phyloP scores from a whole-genome alignment of 2,329 filamentous ascomycete species.

The Knufia petricola region DNA sequence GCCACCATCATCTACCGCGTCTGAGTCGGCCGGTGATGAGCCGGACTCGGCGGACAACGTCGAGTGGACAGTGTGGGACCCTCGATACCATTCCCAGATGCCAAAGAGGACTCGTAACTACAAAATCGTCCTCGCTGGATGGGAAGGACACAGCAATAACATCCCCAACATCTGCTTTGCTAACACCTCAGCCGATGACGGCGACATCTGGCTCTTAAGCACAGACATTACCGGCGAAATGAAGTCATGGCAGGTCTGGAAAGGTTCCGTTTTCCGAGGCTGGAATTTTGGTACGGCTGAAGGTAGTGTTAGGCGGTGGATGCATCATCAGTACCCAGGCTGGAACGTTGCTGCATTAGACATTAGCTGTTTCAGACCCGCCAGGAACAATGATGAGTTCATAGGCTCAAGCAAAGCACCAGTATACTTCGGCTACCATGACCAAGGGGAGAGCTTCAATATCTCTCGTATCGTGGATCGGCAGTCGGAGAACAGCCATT shows the following conservation, averaged over 20 bases:
- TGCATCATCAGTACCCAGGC: conserved; percentile 26
- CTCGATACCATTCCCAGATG: background rate
- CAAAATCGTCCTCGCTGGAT: conserved; percentile 32
- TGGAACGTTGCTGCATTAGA: conserved; percentile 40
- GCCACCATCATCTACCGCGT: conserved; percentile 23
- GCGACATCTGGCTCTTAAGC: conserved; percentile 48
- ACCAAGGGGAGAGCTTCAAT: conserved; percentile 18
- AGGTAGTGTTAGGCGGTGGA: conserved; percentile 7
- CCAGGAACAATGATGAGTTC: conserved; percentile 29
- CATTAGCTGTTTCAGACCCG: conserved; percentile 32
- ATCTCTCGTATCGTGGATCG: conserved; percentile 19
- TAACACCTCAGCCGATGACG: conserved; percentile 46
- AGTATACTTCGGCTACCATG: conserved; percentile 15
- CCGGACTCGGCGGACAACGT: conserved; percentile 9
- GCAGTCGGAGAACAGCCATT: conserved; percentile 18
- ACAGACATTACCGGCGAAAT: conserved; percentile 46
- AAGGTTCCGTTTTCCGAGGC: conserved; percentile 26
- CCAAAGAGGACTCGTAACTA: conserved; percentile 33
- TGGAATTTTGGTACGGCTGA: conserved; percentile 19
- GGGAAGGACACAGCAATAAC: conserved; percentile 36
- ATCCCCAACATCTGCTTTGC: conserved; percentile 51
- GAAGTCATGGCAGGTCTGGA: conserved; percentile 42
- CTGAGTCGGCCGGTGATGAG: conserved; percentile 14
- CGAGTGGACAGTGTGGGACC: conserved; percentile 19
- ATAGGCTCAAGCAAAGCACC: conserved; percentile 27